These are phyloP conservation scores for Coniochaeta sp. DNA, from an alignment of 2,329 filamentous ascomycete genomes.

Conservation along the genomic window DNA sequence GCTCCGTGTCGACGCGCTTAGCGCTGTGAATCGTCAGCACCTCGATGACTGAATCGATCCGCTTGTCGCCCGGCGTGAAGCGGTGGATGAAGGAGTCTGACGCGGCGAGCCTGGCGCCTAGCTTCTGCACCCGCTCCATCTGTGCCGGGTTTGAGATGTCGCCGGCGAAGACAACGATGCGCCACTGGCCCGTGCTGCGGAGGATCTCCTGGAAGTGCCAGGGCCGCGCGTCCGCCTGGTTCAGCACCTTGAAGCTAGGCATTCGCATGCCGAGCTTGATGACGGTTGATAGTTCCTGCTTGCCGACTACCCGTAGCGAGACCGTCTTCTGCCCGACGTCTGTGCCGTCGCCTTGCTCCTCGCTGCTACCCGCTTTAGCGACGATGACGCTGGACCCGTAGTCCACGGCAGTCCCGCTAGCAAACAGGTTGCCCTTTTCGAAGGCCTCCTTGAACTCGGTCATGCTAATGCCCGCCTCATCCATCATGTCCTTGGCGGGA, in stretches of 20 bases:
- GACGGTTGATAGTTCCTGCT: slow-evolving; percentile 34
- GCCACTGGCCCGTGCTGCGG: slow-evolving; percentile 49
- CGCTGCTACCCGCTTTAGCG: slow-evolving; percentile 40
- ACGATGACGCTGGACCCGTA: slow-evolving; percentile 51
- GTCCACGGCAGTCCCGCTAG: slow-evolving; percentile 48
- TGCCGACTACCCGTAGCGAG: slow-evolving; percentile 17
- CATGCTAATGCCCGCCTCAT: slow-evolving; percentile 55
- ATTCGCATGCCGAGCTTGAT: slow-evolving; percentile 50
- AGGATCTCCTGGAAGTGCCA: slow-evolving; percentile 54
- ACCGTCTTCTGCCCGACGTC: neutral
- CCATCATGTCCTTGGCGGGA: slow-evolving; percentile 52
- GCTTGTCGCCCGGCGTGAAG: slow-evolving; percentile 15
- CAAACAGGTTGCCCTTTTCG: slow-evolving; percentile 52
- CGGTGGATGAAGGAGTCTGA: slow-evolving; percentile 33
- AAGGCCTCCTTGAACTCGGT: slow-evolving; percentile 56
- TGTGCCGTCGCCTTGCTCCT: neutral
- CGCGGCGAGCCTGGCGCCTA: slow-evolving; percentile 36
- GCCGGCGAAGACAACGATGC: slow-evolving; percentile 56
- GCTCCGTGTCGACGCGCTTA: slow-evolving; percentile 37
- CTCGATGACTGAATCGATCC: slow-evolving; percentile 40
- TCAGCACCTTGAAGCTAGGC: slow-evolving; percentile 51
- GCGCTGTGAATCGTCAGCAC: slow-evolving; percentile 54
- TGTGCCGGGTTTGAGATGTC: slow-evolving; percentile 39
- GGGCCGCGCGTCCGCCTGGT: slow-evolving; percentile 46
- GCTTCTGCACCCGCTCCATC: slow-evolving; percentile 32